These are phyloP conservation scores for Zarea fungicola DNA, from an alignment of 2,329 filamentous ascomycete species.

Conservation along the genomic window DNA sequence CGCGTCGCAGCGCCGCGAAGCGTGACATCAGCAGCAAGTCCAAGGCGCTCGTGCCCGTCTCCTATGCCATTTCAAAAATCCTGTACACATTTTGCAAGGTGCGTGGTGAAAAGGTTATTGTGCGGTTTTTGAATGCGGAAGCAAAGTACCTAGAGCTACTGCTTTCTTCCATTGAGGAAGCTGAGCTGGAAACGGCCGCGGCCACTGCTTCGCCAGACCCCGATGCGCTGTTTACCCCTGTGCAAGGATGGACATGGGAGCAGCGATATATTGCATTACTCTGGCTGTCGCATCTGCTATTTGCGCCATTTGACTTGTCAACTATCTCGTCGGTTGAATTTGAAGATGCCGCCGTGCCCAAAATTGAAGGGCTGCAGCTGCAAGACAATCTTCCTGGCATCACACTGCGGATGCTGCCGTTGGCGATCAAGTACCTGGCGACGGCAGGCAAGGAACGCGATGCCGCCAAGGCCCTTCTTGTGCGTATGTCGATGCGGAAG, in stretches of 20 bases:
- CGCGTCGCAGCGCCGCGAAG: slow-evolving; percentile 22
- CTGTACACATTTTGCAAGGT: slow-evolving; percentile 94
- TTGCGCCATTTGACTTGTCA: slow-evolving; percentile 84
- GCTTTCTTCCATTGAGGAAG: slow-evolving; percentile 65
- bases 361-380: slow-evolving; percentile 47
- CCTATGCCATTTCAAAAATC: slow-evolving; percentile 69
- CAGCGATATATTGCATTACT: slow-evolving; percentile 81
- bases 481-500: slow-evolving; percentile 72
- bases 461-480: slow-evolving; percentile 77
- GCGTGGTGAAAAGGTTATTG: slow-evolving; percentile 85
- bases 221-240: slow-evolving; percentile 6
- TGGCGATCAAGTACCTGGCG: slow-evolving; percentile 67
- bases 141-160: slow-evolving; percentile 78
- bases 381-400: slow-evolving; percentile 62
- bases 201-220: slow-evolving; percentile 11
- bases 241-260: slow-evolving; percentile 64
- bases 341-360: slow-evolving; percentile 39
- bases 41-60: slow-evolving; percentile 49
- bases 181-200: slow-evolving; percentile 29
- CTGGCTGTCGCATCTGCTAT: slow-evolving; percentile 78
- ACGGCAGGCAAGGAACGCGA: slow-evolving; percentile 82
- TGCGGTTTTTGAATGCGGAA: slow-evolving; percentile 87
- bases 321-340: slow-evolving; percentile 67
- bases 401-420: slow-evolving; percentile 61
- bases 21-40: slow-evolving; percentile 23